phyloP scores from a whole-genome alignment of 768 basidiomycete genomes.

The Suillus variegatus region DNA sequence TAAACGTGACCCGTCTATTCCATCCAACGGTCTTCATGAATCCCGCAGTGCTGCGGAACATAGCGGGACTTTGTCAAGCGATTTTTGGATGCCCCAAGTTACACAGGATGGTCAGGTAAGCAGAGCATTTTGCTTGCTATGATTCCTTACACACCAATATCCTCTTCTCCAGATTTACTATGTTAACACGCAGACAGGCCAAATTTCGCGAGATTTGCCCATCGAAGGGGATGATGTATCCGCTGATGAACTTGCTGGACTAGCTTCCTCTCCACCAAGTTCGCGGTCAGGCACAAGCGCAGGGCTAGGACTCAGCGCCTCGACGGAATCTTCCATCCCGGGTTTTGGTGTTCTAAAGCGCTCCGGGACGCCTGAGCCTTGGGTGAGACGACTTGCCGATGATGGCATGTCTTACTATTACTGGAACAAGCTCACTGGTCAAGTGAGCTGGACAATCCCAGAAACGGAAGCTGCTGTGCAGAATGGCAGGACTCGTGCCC shows the following conservation, averaged over 20 bases:
- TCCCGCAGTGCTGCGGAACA: conserved; percentile 28
- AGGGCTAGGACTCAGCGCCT: conserved; percentile 46
- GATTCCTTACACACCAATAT: neutral
- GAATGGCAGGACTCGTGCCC: conserved; percentile 34
- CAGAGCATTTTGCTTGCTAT: conserved; percentile 13
- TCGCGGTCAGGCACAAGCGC: conserved; percentile 58
- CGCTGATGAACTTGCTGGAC: conserved; percentile 61
- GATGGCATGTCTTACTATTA: conserved; percentile 84
- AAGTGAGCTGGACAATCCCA: conserved; percentile 70
- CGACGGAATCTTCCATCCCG: conserved; percentile 38
- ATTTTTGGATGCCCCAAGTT: conserved; percentile 92
- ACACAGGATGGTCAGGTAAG: conserved; percentile 81
- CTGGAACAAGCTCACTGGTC: conserved; percentile 68
- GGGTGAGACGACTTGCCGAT: conserved; percentile 78
- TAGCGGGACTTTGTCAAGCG: conserved; percentile 49
- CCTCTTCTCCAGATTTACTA: conserved; percentile 79
- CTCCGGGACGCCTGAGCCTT: conserved; percentile 74
- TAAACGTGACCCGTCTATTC: conserved; percentile 16
- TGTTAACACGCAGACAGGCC: conserved; percentile 85
- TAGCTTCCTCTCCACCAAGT: conserved; percentile 53
- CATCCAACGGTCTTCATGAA: conserved; percentile 43
- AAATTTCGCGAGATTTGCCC: conserved; percentile 84
- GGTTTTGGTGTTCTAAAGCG: conserved; percentile 64
- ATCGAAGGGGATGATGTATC: conserved; percentile 66
- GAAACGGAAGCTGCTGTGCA: conserved; percentile 35